Conservation (phyloP, 345 rosid species). For the Pistacia vera region DNA sequence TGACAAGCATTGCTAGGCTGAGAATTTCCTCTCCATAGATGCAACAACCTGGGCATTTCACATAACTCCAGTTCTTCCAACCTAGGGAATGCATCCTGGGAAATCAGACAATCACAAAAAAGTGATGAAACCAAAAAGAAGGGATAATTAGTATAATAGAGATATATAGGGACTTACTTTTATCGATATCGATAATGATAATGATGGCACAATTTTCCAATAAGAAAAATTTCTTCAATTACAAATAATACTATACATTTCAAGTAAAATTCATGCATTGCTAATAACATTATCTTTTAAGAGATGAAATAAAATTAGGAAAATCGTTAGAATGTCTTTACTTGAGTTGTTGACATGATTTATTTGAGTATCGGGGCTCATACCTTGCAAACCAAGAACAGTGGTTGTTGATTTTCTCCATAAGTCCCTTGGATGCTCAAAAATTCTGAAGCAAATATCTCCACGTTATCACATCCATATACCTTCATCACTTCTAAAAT, state of each 20-base stretch:
- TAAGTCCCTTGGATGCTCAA: neutral
- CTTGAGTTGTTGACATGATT: neutral
- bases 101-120: neutral
- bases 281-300: no score
- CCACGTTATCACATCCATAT: conserved; percentile 9
- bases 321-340: neutral
- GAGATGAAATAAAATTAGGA: no score
- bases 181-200: neutral
- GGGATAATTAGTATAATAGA: no score
- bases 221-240: no score
- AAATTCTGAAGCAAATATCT: conserved; percentile 8
- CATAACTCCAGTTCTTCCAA: neutral
- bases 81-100: neutral
- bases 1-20: neutral
- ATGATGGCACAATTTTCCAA: neutral
- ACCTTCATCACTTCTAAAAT: conserved; percentile 3
- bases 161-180: no score
- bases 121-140: neutral
- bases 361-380: neutral
- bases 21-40: neutral
- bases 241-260: no score
- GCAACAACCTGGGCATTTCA: neutral
- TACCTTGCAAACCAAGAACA: conserved; percentile 23
- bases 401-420: neutral
- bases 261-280: no score